Evolutionary conservation across 768 basidiomycete species (phyloP).

Genomic region (Boletus fagicola): DNA sequence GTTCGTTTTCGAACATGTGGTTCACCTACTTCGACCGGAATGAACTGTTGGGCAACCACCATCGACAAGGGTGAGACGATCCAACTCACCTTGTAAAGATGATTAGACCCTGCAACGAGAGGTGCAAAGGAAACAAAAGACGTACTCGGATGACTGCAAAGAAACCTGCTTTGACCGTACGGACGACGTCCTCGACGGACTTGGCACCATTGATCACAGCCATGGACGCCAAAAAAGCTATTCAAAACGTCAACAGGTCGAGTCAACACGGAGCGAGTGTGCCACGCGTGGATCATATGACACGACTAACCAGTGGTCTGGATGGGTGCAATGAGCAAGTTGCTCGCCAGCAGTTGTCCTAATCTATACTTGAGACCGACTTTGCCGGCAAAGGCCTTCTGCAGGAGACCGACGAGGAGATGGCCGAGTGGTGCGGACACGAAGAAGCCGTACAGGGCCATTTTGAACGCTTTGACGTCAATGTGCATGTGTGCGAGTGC

Average conservation of each 20-base stretch:
- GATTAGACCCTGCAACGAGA: slow-evolving; percentile 1
- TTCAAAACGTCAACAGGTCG: neutral
- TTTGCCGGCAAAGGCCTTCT: slow-evolving; percentile 75
- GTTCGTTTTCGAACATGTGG: neutral
- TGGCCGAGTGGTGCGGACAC: slow-evolving; percentile 83
- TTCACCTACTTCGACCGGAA: slow-evolving; percentile 65
- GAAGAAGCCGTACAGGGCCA: slow-evolving; percentile 80
- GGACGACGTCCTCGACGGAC: slow-evolving; percentile 58
- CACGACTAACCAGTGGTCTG: slow-evolving; percentile 57
- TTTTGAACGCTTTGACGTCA: slow-evolving; percentile 72
- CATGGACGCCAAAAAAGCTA: slow-evolving; percentile 76
- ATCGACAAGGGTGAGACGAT: slow-evolving; percentile 72
- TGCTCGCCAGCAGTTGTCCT: slow-evolving; percentile 72
- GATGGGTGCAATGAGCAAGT: slow-evolving; percentile 73
- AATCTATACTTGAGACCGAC: slow-evolving; percentile 61
- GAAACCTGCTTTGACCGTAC: slow-evolving; percentile 72
- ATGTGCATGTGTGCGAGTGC: slow-evolving; percentile 57
- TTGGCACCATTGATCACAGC: slow-evolving; percentile 82
- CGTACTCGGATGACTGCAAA: slow-evolving; percentile 69
- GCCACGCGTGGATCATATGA: neutral
- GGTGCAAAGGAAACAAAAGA: neutral
- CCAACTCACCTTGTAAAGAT: slow-evolving; percentile 66
- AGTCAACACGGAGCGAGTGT: neutral
- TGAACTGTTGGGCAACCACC: slow-evolving; percentile 73
- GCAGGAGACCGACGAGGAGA: slow-evolving; percentile 65